These are phyloP conservation scores for Ascoidea asiatica DNA, from an alignment of 805 yeast species.

Conservation along the genomic window DNA sequence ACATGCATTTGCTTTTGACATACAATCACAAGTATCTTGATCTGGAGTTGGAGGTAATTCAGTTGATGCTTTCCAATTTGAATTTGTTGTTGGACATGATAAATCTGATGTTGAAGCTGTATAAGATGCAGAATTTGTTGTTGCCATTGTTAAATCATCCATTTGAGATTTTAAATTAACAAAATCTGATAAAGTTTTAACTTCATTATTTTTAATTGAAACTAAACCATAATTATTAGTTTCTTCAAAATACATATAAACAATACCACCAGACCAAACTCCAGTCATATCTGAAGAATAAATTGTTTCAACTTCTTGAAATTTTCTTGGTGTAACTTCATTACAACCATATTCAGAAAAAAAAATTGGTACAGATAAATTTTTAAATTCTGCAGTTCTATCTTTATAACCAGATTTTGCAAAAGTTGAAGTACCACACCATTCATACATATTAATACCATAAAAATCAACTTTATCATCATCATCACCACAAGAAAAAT, in stretches of 20 bases:
- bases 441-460: slow-evolving; percentile 79
- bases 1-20: slow-evolving; percentile 40
- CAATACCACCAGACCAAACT: slow-evolving; percentile 92
- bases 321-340: slow-evolving; percentile 55
- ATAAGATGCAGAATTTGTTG: slow-evolving; percentile 23
- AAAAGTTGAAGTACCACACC: slow-evolving; percentile 66
- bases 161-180: slow-evolving; percentile 40
- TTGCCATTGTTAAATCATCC: slow-evolving; percentile 36
- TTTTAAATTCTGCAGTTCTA: slow-evolving; percentile 58
- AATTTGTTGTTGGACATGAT: slow-evolving; percentile 36
- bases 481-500: slow-evolving; percentile 60
- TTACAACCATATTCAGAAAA: slow-evolving; percentile 90
- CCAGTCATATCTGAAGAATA: slow-evolving; percentile 64
- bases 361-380: slow-evolving; percentile 68
- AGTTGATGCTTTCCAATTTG: slow-evolving; percentile 55
- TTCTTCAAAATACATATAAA: slow-evolving; percentile 84
- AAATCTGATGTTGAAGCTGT: slow-evolving; percentile 19
- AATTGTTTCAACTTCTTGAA: slow-evolving; percentile 60
- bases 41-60: slow-evolving; percentile 71
- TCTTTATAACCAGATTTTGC: slow-evolving; percentile 51
- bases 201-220: slow-evolving; percentile 31
- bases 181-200: slow-evolving; percentile 51
- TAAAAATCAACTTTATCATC: slow-evolving; percentile 62
- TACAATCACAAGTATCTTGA: slow-evolving; percentile 50
- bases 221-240: slow-evolving; percentile 75